Percentiles rank a stretch among this genome's conserved stretches.
These are phyloP conservation scores for Colletotrichum gigasporum DNA, from an alignment of 2,329 filamentous ascomycete species.

Conservation along the genomic window DNA sequence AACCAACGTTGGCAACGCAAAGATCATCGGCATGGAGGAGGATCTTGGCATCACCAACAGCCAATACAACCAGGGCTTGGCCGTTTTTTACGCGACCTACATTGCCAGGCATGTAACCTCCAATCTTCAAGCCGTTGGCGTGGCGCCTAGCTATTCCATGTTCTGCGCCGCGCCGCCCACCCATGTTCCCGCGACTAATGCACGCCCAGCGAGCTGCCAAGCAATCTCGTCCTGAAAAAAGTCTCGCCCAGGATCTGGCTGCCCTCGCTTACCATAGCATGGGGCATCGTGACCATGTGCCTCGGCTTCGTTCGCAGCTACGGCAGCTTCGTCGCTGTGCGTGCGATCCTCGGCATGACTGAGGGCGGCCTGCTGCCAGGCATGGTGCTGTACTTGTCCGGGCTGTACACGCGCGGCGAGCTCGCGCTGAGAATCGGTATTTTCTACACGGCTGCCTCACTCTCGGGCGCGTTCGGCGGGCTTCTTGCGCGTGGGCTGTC, in stretches of 20 bases:
- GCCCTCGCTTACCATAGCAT: slow-evolving; percentile 62
- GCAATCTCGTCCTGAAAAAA: slow-evolving; percentile 71
- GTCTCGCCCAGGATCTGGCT: slow-evolving; percentile 69
- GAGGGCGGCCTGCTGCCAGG: slow-evolving; percentile 74
- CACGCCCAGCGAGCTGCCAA: slow-evolving; percentile 64
- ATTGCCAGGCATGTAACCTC: slow-evolving; percentile 58
- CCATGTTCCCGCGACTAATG: slow-evolving; percentile 15
- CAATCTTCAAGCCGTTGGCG: not conserved
- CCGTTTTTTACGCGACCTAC: slow-evolving; percentile 73
- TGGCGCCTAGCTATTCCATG: too few relatives aligned
- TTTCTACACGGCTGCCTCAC: slow-evolving; percentile 73
- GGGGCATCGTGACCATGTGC: slow-evolving; percentile 68
- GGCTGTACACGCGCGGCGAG: slow-evolving; percentile 68
- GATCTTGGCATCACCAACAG: slow-evolving; percentile 66
- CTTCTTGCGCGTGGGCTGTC: slow-evolving; percentile 69
- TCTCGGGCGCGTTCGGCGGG: slow-evolving; percentile 72
- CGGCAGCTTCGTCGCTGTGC: slow-evolving; percentile 67
- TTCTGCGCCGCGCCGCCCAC: not conserved
- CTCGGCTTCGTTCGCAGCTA: slow-evolving; percentile 63
- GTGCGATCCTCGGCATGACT: slow-evolving; percentile 68
- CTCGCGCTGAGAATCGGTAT: slow-evolving; percentile 71
- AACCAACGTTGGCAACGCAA: slow-evolving; percentile 79
- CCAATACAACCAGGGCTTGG: slow-evolving; percentile 72
- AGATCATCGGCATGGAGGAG: slow-evolving; percentile 68
- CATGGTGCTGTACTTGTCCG: slow-evolving; percentile 74